Base-by-base conservation (phyloP, 2,329 filamentous ascomycete species). In the Truncatella angustata region DNA sequence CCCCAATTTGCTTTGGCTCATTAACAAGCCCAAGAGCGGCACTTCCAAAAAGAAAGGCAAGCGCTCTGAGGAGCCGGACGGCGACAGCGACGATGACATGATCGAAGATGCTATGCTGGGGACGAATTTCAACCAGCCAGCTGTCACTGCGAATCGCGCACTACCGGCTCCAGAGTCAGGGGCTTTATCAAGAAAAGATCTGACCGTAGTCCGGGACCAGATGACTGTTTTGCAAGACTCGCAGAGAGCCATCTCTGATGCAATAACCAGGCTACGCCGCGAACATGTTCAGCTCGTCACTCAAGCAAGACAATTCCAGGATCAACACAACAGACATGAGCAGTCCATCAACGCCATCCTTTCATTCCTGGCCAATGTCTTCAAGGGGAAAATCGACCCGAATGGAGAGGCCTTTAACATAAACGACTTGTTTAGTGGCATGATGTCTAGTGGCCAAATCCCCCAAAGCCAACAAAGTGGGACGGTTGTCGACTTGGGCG, bases 331-430 rank as follows among this genome's bases (percentile, higher is more conserved):
- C 60, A 86, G 94, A n/a, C 94, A 99, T 64, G 94, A 99, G 67
- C 96, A 93, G 66, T 97, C 93, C 0, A 97, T 99, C 71, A 97
- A 97, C 65, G 93, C 93, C n/a, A 97, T 99, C 56, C 80, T 99
- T 37, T 96, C 92, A 46, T 97, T 99, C 69, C 80, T 99, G 18
- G 94, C 93, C 42, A 97, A 95, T 11, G 93, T 99, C 37, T 99
- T 97, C 72, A 88, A 96, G 57, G 88, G 95, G 64, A 96, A 91
- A 57, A 74, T 99, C 46, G 92, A 97, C 66, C 90, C 92, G 32
- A 88, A 93, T 61, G 86, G 85, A 28, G 81, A 82, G 16, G 78
- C 83, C 1, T 84, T 90, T 64, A 93, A 90, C 54, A 81, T 97
- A 37, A 85, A 88, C 51, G 92, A 95, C 60, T 87, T 96, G 65